A percentile compares a stretch with the other conserved stretches of the same genome.
These are phyloP conservation scores for Fraxinus excelsior DNA, from an alignment of 257 asterid genomes.

Conservation along the genomic window DNA sequence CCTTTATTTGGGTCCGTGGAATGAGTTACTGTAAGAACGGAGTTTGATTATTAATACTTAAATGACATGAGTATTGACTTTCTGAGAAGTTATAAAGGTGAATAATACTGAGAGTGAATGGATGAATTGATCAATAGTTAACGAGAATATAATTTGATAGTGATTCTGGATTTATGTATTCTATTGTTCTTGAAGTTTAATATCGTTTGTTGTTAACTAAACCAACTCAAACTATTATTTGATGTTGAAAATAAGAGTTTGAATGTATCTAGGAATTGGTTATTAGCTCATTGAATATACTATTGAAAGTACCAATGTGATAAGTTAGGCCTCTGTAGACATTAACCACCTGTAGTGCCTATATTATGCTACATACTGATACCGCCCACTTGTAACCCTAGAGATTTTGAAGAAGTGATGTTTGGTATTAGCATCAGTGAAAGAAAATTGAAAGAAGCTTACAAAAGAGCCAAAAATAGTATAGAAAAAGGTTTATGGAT, in stretches of 20 bases:
- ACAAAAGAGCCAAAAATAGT: slow-evolving; percentile 9
- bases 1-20: neutral
- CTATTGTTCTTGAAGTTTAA: neutral
- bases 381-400: slow-evolving; percentile 9
- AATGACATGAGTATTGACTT: neutral
- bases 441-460: neutral
- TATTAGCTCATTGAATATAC: slow-evolving; percentile 2
- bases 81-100: neutral
- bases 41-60: neutral
- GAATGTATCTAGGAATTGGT: neutral
- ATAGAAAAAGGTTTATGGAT: neutral
- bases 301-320: slow-evolving; percentile 5
- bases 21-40: neutral
- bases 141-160: neutral
- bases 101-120: slow-evolving; percentile 7
- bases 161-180: neutral
- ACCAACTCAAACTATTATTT: neutral
- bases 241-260: slow-evolving; percentile 5
- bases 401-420: slow-evolving; percentile 12
- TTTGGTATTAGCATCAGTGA: slow-evolving; percentile 5
- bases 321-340: slow-evolving; percentile 11
- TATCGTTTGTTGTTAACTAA: neutral
- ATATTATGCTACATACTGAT: slow-evolving; percentile 18
- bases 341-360: slow-evolving; percentile 14
- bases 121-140: slow-evolving; percentile 11